These are phyloP conservation scores for Nothophoma quercina DNA, from an alignment of 2,329 filamentous ascomycete species.

Conservation along the genomic window DNA sequence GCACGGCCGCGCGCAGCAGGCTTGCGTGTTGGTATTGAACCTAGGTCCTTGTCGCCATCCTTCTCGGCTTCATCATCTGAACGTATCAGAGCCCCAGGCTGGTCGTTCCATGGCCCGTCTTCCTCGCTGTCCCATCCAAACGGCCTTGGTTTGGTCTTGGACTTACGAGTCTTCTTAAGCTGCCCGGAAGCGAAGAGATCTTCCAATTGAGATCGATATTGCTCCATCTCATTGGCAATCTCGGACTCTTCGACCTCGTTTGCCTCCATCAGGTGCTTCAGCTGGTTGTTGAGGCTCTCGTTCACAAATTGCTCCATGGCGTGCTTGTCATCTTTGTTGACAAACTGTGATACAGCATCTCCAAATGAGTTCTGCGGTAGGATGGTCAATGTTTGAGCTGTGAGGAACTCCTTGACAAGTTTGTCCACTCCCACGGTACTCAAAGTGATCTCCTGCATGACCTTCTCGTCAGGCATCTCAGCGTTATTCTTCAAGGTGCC, in stretches of 20 bases:
- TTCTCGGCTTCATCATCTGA: constrained; percentile 59
- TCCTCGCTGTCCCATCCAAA: constrained; percentile 87
- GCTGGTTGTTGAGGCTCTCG: constrained; percentile 53
- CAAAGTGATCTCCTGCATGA: constrained; percentile 67
- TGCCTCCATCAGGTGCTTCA: constrained; percentile 56
- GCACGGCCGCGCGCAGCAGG: constrained; percentile 56
- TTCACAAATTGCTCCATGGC: constrained; percentile 70
- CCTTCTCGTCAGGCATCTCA: constrained; percentile 69
- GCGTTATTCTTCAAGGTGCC: constrained; percentile 58
- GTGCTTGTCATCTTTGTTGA: constrained; percentile 94
- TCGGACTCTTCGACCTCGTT: constrained; percentile 73
- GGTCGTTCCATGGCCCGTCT: constrained; percentile 85
- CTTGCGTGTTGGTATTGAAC: constrained; percentile 46
- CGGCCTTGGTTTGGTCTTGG: constrained; percentile 76
- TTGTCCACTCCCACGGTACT: constrained; percentile 88
- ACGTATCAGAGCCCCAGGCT: constrained; percentile 70
- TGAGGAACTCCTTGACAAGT: constrained; percentile 86
- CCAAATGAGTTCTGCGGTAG: constrained; percentile 91
- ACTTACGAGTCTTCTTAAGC: constrained; percentile 62
- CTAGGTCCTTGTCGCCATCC: constrained; percentile 46
- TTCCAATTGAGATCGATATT: constrained; percentile 73
- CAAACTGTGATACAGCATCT: constrained; percentile 90
- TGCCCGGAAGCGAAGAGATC: constrained; percentile 72
- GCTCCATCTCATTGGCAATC: constrained; percentile 76
- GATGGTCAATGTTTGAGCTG: constrained; percentile 87